Evolutionary conservation across 306 rosid genomes (phyloP), one percentile per base, ranked within the genome.

Genomic region (Benincasa hispida): DNA sequence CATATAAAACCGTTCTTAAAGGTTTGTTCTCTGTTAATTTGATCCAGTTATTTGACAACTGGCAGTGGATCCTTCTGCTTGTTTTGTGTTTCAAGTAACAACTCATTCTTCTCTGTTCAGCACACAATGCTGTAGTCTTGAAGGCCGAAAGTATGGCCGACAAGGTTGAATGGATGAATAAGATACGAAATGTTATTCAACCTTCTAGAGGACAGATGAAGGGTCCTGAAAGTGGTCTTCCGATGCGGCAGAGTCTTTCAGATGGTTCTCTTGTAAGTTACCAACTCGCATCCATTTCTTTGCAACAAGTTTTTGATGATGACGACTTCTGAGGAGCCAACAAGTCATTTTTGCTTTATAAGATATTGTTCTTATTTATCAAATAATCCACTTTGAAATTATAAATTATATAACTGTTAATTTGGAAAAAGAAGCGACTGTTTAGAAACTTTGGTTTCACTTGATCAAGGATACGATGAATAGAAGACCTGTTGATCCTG

Each of bases 261-360:
- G 98, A 91, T 34, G 98, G 98, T 87, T 93, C 98, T 78, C 85
- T 93, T 88, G 98, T 93, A 78, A 84, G 98, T 86, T 82, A n/a
- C 74, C 57, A 47, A 47, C 57, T 15, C 45, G 34, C 75, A 8
- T 25, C 39, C 5, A 2, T 69, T 69, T 45, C 57, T 69, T 24
- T 45, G 14, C 45, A 69, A 34, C 56, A 69, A 69, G 34, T 25
- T 42, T 8, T 47, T 69, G 35, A 68, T 45, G n/a, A n/a, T 39
- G n/a, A n/a, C 2, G 21, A 39, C 11, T 67, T 39, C 34, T 39
- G 54, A 39, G 34, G 32, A 67, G 32, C 11, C 53, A 39, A 5
- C 53, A 5, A 2, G 53, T 24, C 21, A 17, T 10, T 41, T 65
- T 65, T 32, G n/a, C 74, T 42, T 68, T 24, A 68, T 47, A 22